Evolutionary conservation across 2,329 filamentous ascomycete genomes (phyloP), one percentile per base, ranked within the genome.

Genomic region (Cladosporium halotolerans): DNA sequence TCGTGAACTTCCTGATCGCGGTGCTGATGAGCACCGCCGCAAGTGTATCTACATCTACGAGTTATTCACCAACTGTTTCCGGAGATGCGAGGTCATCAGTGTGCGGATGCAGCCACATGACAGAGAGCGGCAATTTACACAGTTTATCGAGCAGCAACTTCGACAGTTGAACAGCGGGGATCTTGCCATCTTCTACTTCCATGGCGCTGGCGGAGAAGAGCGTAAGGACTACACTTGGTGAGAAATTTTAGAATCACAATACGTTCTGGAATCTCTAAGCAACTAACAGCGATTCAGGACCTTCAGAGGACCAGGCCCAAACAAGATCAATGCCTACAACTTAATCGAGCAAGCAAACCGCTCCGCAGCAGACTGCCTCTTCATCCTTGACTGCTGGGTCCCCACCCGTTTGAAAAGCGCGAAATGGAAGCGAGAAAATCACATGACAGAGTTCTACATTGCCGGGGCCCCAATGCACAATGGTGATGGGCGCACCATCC

Each of bases 351-450:
- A 11, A 11, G 39, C 28, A 11, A 45, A 38, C 23, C 14, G 7
- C 1, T 36, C 33, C 2, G 5, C 14, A 3, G 4, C 40, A 2
- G 39, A 54, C 18, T 36, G 28, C 32, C 18, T 38, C 13, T n/a
- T 48, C 10, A 42, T 54, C 18, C 16, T 49, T 13, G 45, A 54
- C 39, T 42, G 45, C 13, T 43, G 36, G 10, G n/a, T 54, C 11
- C 45, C 52, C 2, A 48, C 45, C 5, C 10, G 16, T 2, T 43
- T 39, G 8, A 1, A 11, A 1, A 49, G 28, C 2, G n/a, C 9
- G 19, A 8, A 3, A 8, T 45, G 40, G 40, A 32, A n/a, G 19
- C 31, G 36, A 4, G 9, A 33, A 1, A 3, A 33, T n/a, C 16
- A n/a, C 6, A 36, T 36, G 16, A 46, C 44, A 7, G 50, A 53